A percentile compares a stretch with the other conserved stretches of the same genome.
phyloP scores from a whole-genome alignment of 352 stramenopile species.

The Pythium volutum region DNA sequence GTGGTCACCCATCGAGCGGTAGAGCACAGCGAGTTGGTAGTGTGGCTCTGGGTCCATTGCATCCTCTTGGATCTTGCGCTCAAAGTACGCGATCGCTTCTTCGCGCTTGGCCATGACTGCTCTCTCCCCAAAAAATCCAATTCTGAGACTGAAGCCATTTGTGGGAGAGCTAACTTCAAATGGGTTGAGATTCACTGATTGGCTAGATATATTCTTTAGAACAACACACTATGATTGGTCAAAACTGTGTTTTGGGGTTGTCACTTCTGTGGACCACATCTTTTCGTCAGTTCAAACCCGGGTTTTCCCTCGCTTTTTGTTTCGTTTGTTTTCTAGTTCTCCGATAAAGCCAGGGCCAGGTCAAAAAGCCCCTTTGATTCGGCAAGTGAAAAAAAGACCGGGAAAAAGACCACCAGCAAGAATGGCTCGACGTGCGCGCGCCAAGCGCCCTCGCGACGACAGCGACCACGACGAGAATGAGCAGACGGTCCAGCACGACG shows the following conservation, averaged over 20 bases:
- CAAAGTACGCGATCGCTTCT: conserved; percentile 64
- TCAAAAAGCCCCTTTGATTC: not conserved
- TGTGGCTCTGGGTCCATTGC: conserved; percentile 53
- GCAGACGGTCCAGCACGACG: conserved; percentile 30
- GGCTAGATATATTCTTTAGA: not conserved
- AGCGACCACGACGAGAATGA: conserved; percentile 31
- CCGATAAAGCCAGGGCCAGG: conserved; percentile 2
- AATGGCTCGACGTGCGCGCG: conserved; percentile 11
- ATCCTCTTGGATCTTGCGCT: conserved; percentile 48
- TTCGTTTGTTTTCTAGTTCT: not conserved
- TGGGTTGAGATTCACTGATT: not conserved
- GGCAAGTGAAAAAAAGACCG: not conserved
- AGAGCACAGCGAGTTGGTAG: conserved; percentile 59
- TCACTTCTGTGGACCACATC: conserved; percentile 13
- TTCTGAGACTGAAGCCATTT: not conserved
- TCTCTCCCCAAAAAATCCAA: not conserved
- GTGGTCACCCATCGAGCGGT: conserved; percentile 39
- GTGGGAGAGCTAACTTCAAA: not conserved
- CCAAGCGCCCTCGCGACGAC: conserved; percentile 22
- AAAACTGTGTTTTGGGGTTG: conserved; percentile 1
- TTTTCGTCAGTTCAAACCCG: conserved; percentile 9
- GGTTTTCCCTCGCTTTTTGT: conserved; percentile 7
- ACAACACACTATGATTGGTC: conserved; percentile 10
- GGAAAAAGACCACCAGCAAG: not conserved
- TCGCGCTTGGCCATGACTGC: conserved; percentile 34